Conservation (phyloP, 2,329 filamentous ascomycete species). For the Phaeomoniella chlamydospora region DNA sequence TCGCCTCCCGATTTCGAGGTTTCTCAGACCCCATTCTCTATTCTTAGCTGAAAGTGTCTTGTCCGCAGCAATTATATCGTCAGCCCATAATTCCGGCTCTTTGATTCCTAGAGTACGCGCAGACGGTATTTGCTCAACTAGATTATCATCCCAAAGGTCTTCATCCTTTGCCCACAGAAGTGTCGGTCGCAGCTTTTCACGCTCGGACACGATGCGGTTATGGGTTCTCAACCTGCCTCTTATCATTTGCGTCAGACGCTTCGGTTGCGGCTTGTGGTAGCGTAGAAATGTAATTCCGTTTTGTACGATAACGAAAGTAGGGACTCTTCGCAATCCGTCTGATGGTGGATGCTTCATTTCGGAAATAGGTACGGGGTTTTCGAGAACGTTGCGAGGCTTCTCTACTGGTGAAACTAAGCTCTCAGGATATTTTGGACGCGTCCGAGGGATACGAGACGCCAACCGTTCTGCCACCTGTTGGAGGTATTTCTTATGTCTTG, state of each 20-base stretch:
- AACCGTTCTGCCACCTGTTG: conserved; percentile 1
- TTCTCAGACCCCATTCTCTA: conserved; percentile 13
- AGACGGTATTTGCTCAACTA: conserved; percentile 8
- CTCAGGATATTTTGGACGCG: background rate
- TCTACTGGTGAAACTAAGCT: background rate
- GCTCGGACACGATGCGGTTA: conserved; percentile 18
- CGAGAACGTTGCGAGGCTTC: conserved; percentile 7
- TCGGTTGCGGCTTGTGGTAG: conserved; percentile 29
- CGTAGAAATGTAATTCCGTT: conserved; percentile 25
- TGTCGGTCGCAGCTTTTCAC: conserved; percentile 16
- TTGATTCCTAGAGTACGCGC: background rate
- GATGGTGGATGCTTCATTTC: conserved; percentile 2
- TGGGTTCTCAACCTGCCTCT: conserved; percentile 19
- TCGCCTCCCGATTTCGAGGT: conserved; percentile 14
- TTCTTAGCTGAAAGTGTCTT: conserved; percentile 13
- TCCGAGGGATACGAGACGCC: conserved; percentile 5
- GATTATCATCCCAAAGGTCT: conserved; percentile 25
- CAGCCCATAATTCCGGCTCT: background rate
- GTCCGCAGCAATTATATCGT: conserved; percentile 12
- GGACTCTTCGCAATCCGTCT: conserved; percentile 21
- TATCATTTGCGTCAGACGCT: conserved; percentile 21
- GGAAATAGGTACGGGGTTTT: conserved; percentile 6
- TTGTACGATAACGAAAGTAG: conserved; percentile 24
- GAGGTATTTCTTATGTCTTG: conserved; percentile 4
- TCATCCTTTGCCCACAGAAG: conserved; percentile 21